Base-by-base conservation (phyloP, 306 rosid species). In the Trifolium subterraneum region DNA sequence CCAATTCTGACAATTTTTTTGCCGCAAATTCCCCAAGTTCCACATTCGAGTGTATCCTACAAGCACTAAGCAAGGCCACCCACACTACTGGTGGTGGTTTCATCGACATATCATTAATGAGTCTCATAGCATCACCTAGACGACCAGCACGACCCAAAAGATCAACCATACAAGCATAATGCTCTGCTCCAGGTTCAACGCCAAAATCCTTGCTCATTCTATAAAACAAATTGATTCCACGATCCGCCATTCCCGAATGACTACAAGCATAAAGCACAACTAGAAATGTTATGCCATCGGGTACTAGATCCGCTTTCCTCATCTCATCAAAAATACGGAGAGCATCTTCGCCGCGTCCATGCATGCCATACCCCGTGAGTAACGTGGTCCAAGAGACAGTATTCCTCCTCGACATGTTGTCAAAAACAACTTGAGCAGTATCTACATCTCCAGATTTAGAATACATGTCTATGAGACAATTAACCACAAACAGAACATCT, bases 141-240 rank as follows among this genome's bases (percentile, higher is more conserved):
- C 79, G 88, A 74, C 94, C 93, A 3, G 96, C 91, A 35, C 96
- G 95, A 15, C 98, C 98, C 68, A 86, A 80, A 64, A 90, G 95
- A 85, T 90, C 98, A 77, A 89, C 93, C 91, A 90, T 86, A 78
- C 97, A 93, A 66, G 95, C 95, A 78, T 89, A 90, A 78, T 93
- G 98, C 78, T 93, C 95, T 9, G 80, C 86, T 64, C 84, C 86
- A 33, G 97, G 98, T 73, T 72, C 70, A 63, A 93, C 82, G 52
- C 91, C 91, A 71, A 80, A 88, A 47, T 85, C 80, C 42, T 80
- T 72, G 64, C 56, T 82, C 93, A 90, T 88, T 81, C 78, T 75
- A 70, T 89, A 65, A 52, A 93, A 93, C 80, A 88, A 86, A 68
- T 73, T 13, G 55, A 86, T 72, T 69, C 96, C 98, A 70, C 77